These are phyloP conservation scores for Pinus albicaulis DNA, from an alignment of 75 land plant genomes.

Conservation along the genomic window DNA sequence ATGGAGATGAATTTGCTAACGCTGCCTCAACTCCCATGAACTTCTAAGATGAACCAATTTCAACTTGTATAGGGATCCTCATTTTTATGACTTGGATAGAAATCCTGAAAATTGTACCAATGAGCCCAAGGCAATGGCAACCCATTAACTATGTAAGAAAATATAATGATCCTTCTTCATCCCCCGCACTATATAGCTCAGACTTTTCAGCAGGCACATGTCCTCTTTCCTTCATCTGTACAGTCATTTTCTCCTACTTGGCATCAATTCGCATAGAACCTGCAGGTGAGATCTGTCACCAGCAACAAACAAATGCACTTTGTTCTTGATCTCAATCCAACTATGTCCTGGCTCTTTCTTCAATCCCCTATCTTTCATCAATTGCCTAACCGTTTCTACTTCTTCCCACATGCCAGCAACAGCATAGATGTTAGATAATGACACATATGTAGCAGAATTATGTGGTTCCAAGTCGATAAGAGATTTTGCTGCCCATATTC, in stretches of 20 bases:
- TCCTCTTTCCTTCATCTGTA: background rate
- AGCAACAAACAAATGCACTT: slow-evolving; percentile 15
- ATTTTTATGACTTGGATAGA: too few relatives aligned
- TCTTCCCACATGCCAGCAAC: slow-evolving; percentile 6
- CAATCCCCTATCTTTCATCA: slow-evolving; percentile 3
- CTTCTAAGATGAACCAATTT: too few relatives aligned
- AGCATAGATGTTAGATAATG: slow-evolving; percentile 3
- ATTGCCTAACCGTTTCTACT: background rate
- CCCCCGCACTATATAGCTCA: slow-evolving; percentile 1
- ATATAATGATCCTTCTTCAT: background rate
- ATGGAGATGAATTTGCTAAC: too few relatives aligned
- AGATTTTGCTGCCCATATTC: background rate
- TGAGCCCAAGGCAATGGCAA: too few relatives aligned
- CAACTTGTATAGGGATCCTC: too few relatives aligned
- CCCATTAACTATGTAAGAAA: too few relatives aligned
- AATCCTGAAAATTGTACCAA: too few relatives aligned
- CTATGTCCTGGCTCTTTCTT: background rate
- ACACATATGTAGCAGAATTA: background rate
- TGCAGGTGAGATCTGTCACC: slow-evolving; percentile 10
- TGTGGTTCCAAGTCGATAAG: background rate
- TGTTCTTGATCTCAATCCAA: slow-evolving; percentile 1
- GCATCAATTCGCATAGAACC: slow-evolving; percentile 7
- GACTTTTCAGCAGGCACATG: slow-evolving; percentile 14
- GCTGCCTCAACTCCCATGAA: too few relatives aligned
- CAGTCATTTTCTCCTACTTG: slow-evolving; percentile 7